Percentiles rank a stretch among this genome's conserved stretches.
These are phyloP conservation scores for Mucor racemosus DNA, from an alignment of 371 early-diverging fungal genomes.

Conservation along the genomic window DNA sequence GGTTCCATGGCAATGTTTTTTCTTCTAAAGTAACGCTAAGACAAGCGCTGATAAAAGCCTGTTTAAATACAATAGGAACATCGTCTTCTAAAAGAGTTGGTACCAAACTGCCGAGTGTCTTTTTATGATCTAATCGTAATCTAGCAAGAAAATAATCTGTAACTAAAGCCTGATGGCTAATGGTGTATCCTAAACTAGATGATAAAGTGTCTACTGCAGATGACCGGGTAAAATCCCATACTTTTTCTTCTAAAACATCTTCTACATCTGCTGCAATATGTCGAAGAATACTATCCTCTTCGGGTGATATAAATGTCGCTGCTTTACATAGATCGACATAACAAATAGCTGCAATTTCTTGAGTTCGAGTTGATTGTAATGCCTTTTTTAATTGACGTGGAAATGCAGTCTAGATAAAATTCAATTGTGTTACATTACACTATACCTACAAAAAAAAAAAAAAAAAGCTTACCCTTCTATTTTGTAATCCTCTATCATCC, in stretches of 20 bases:
- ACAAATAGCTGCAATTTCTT: constrained; percentile 73
- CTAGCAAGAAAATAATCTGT: constrained; percentile 72
- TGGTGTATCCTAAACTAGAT: constrained; percentile 46
- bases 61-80: constrained; percentile 66
- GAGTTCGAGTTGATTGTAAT: constrained; percentile 53
- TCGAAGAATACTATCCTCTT: constrained; percentile 65
- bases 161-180: constrained; percentile 56
- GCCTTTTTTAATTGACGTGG: constrained; percentile 69
- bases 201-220: constrained; percentile 29
- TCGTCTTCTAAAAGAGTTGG: constrained; percentile 64
- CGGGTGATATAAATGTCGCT: constrained; percentile 65
- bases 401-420: constrained; percentile 53
- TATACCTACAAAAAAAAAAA: not conserved
- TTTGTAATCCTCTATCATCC: constrained; percentile 43
- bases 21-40: constrained; percentile 69
- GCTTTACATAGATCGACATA: constrained; percentile 79
- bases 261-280: constrained; percentile 73
- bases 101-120: constrained; percentile 63
- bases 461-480: constrained; percentile 36
- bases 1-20: constrained; percentile 71
- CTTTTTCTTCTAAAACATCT: constrained; percentile 65
- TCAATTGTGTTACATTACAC: not conserved
- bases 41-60: constrained; percentile 74
- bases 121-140: constrained; percentile 67
- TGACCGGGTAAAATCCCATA: constrained; percentile 56